These are phyloP conservation scores for Eustoma russellianum DNA, from an alignment of 257 asterid species.

Conservation along the genomic window DNA sequence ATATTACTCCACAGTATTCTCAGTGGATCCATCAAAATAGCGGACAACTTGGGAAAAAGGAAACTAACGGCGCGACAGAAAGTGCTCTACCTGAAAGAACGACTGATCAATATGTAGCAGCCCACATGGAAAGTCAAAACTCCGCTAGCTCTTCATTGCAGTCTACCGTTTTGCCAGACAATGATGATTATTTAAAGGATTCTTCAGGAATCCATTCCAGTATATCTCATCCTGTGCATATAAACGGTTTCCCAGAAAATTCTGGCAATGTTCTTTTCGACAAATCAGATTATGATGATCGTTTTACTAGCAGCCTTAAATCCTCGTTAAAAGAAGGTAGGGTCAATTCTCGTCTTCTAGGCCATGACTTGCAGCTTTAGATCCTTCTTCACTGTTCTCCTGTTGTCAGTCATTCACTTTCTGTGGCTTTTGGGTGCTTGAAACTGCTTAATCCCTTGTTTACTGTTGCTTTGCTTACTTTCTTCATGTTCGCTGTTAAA, in stretches of 20 bases:
- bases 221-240: slow-evolving; percentile 24
- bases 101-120: slow-evolving; percentile 15
- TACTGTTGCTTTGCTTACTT: background rate
- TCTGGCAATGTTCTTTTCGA: slow-evolving; percentile 26
- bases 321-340: slow-evolving; percentile 53
- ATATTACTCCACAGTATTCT: slow-evolving; percentile 24
- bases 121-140: slow-evolving; percentile 27
- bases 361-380: background rate
- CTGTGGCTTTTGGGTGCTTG: background rate
- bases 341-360: slow-evolving; percentile 5
- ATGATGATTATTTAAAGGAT: slow-evolving; percentile 26
- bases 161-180: slow-evolving; percentile 23
- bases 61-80: slow-evolving; percentile 30
- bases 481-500: background rate
- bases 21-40: slow-evolving; percentile 21
- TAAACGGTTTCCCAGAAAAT: slow-evolving; percentile 29
- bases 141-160: slow-evolving; percentile 19
- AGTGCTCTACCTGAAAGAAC: slow-evolving; percentile 26
- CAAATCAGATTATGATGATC: slow-evolving; percentile 28
- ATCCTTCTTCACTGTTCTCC: slow-evolving; percentile 3
- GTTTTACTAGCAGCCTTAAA: slow-evolving; percentile 20
- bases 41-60: slow-evolving; percentile 24
- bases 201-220: slow-evolving; percentile 26
- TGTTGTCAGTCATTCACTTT: background rate
- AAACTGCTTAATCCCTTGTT: background rate